Base-by-base conservation (phyloP, 2,329 filamentous ascomycete genomes). In the Aspergillus felis region DNA sequence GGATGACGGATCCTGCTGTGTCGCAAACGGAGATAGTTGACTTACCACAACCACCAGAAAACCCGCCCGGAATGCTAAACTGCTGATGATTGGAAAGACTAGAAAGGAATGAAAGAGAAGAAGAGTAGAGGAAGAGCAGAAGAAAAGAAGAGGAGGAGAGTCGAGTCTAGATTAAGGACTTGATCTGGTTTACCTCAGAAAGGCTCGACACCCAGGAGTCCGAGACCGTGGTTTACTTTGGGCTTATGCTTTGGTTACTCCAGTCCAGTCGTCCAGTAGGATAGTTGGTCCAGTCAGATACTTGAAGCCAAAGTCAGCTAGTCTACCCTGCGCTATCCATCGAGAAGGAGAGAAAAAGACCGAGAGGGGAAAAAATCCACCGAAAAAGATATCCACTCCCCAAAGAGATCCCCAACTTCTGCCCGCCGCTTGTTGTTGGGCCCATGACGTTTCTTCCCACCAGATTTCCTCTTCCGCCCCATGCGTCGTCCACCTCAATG, bases 381-480 rank as follows among this genome's bases (percentile, higher is more conserved):
- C 20, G 24, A 47, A 47, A 29, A 24, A 25, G 44, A 14, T 47
- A 24, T 47, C 44, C 44, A 47, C 44, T 47, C 44, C 44, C 44
- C 44, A 52, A 49, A 38, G 46, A 44, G 20, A 47, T 47, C 63
- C 66, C 61, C 66, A 66, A 67, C 64, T 66, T 56, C 55, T 56
- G 53, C 38, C 50, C 56, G 32, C 32, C 32, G 32, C 32, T 35
- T 17, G 60, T 66, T 68, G 66, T 68, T 68, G 66, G 64, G 66
- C 65, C 61, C 64, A 67, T 64, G 57, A 54, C 53, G 54, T 54
- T 47, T 55, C 49, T 57, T 62, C 62, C 62, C 60, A 60, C 61
- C 52, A 55, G 41, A 58, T 60, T 55, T 53, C 48, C 6, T 10
- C 20, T 32, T 25, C 50, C 57, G 44, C 47, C 56, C 46, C 42